Evolutionary conservation across 768 basidiomycete species (phyloP).

Genomic region (Rhodocollybia butyracea): DNA sequence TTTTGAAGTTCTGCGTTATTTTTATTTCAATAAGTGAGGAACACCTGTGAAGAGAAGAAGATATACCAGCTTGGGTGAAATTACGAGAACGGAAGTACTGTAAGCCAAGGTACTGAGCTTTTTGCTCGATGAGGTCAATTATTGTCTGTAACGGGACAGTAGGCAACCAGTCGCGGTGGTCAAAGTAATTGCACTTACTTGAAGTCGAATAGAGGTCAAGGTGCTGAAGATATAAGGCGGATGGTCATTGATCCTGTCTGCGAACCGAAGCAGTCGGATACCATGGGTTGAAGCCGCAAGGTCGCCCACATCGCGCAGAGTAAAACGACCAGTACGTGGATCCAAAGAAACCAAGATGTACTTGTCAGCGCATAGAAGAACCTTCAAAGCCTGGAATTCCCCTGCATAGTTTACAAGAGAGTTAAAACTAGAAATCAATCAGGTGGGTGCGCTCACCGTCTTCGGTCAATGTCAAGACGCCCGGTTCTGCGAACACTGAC

Average conservation of each 20-base stretch:
- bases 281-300: constrained; percentile 72
- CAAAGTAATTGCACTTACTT: constrained; percentile 41
- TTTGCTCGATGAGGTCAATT: constrained; percentile 77
- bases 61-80: constrained; percentile 58
- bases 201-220: constrained; percentile 56
- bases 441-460: constrained; percentile 64
- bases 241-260: constrained; percentile 66
- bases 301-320: constrained; percentile 77
- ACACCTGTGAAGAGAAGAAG: not conserved
- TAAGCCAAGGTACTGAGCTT: constrained; percentile 82
- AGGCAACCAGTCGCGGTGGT: not conserved
- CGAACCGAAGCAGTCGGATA: constrained; percentile 55
- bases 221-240: constrained; percentile 57
- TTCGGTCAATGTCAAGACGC: constrained; percentile 50
- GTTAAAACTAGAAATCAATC: too few relatives aligned
- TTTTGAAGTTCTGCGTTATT: constrained; percentile 74
- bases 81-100: constrained; percentile 69
- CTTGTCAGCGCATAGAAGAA: constrained; percentile 75
- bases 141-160: constrained; percentile 61
- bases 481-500: constrained; percentile 59
- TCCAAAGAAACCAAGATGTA: constrained; percentile 77
- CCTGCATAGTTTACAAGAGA: constrained; percentile 31
- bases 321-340: constrained; percentile 73
- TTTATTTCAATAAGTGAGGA: not conserved
- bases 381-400: constrained; percentile 54